Base-by-base conservation (phyloP, 768 basidiomycete genomes). In the Pleurotus cornucopiae region DNA sequence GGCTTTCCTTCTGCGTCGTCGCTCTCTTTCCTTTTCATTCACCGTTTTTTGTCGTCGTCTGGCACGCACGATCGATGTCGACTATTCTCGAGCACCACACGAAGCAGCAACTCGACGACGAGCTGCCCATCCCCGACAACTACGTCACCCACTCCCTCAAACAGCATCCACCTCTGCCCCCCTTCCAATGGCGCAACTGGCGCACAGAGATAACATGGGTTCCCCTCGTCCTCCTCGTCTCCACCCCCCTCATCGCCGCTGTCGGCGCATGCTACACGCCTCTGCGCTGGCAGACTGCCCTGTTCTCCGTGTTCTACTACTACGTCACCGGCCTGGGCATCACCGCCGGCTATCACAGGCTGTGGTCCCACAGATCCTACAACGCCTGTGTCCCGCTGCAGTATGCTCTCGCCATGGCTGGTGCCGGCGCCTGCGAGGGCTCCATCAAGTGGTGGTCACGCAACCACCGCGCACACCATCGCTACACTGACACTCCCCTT, bases 401-500 rank as follows among this genome's bases (percentile, higher is more conserved):
- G 68, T 97, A 93, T 66, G 73, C 82, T 60, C 83, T 98, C 47
- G 91, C 94, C 20, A 64, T 89, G 21, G 79, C 85, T 7, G 96
- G 96, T 48, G 87, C 93, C 1, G 96, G 96, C 46, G 94, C 95
- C 4, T 88, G 94, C 45, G 84, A 98, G 67, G 95, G 95, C 7
- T 96, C 95, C 20, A 95, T 98, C 74, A 89, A 91, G 70, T 98
- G 96, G 96, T 98, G 96, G 96, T 88, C 88, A 16, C 84, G 96
- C 49, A 94, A 94, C 46, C 96, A 98, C 77, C 90, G 96, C 58
- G 95, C 96, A 4, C 94, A 96, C 71, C 94, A 96, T 67, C 83
- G 94, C 46, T 96, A 96, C 76, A 97, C 94, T 63, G 94, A 96
- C 72, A 97, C 94, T 64, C 90, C 93, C 54, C 87, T 97, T 60